Evolutionary conservation across 352 stramenopile species (phyloP), one percentile per base, ranked within the genome.

Genomic region (Phytopythium aichiense): DNA sequence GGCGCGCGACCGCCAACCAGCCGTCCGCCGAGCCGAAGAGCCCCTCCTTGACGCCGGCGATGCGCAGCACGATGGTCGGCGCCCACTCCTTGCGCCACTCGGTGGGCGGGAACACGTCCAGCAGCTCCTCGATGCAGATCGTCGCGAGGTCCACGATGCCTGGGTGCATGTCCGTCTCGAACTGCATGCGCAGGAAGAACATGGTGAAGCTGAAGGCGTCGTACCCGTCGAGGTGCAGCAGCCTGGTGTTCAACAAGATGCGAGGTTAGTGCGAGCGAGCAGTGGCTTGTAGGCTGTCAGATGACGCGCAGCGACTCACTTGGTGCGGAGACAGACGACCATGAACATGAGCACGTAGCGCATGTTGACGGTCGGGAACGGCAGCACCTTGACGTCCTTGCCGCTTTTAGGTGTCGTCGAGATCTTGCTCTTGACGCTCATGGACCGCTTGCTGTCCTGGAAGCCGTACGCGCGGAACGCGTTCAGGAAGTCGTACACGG

Each of bases 151-250:
- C 77, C 15, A 91, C 75, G 61, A 94, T 87, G 63, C 85, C 76
- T 5, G 83, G 78, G 56, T 91, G 81, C 60, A 94, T 83, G 35
- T 80, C 62, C 7, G 72, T 68, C 51, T 94, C 85, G 42, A 94
- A 94, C 58, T 94, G 85, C 81, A 94, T 92, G 20, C 84, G 83
- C 49, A 94, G 58, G 58, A 94, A 92, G 50, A 94, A 94, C 74
- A 92, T 91, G 11, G 80, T 91, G 63, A 90, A 91, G 66, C 81
- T 89, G 67, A 91, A 92, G 12, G 82, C 78, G 53, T 94, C 85
- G 63, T 92, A 92, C 12, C 78, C 78, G 50, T 90, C 77, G 30
- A 90, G 66, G 13, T 60, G 76, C 15, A 94, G 67, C 45, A 76
- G 65, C 7, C 69, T 75, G n/a, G 22, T 56, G 16, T 25, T 35